Evolutionary conservation across 257 asterid genomes (phyloP).

Genomic region (Ballota nigra): DNA sequence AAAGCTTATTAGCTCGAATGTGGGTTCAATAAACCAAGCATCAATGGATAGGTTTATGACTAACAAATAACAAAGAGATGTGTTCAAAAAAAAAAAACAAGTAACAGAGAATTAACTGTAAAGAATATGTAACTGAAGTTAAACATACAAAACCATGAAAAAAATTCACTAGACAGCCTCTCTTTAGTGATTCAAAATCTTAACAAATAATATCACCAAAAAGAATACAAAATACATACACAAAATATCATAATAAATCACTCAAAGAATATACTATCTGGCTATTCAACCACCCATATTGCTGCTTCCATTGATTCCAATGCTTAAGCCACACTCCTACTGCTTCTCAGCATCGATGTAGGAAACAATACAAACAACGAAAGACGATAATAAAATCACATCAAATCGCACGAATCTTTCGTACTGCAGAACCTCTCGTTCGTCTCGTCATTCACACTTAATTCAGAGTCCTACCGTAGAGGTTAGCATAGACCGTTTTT

Average conservation of each 20-base stretch:
- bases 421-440: not conserved
- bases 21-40: not conserved
- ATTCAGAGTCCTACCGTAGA: constrained; percentile 55
- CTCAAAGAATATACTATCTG: constrained; percentile 22
- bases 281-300: constrained; percentile 4
- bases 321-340: not conserved
- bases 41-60: too few relatives aligned
- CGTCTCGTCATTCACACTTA: not conserved
- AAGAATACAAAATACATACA: constrained; percentile 28
- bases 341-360: not conserved
- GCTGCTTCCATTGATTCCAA: not conserved
- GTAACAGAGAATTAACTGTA: too few relatives aligned
- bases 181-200: constrained; percentile 24
- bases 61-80: too few relatives aligned
- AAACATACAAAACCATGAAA: not conserved
- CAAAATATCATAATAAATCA: constrained; percentile 21
- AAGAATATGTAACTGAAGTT: not conserved
- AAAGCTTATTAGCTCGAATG: not conserved
- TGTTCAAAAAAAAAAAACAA: too few relatives aligned
- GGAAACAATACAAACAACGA: constrained; percentile 10
- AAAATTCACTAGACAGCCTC: constrained; percentile 7
- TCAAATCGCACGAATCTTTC: constrained; percentile 2
- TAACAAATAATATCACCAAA: constrained; percentile 25
- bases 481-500: constrained; percentile 59
- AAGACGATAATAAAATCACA: not conserved